These are phyloP conservation scores for Lenzites betulinus DNA, from an alignment of 768 basidiomycete genomes.

Conservation along the genomic window DNA sequence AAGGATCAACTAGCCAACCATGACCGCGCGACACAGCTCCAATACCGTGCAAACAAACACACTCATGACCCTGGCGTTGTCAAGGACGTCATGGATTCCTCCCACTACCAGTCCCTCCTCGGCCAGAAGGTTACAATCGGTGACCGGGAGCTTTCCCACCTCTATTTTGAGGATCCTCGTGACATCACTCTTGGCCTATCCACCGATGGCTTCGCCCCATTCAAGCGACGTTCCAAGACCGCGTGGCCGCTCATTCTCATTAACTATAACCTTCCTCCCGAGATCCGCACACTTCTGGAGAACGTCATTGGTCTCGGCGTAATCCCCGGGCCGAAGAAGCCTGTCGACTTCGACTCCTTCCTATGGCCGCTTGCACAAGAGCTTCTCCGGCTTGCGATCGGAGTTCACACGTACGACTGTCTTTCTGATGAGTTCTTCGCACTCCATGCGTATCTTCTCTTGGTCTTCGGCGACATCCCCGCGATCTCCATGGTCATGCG, in stretches of 20 bases:
- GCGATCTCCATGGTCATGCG: too few relatives aligned
- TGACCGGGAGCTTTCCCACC: slow-evolving; percentile 24
- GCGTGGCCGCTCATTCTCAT: slow-evolving; percentile 44
- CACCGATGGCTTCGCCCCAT: slow-evolving; percentile 44
- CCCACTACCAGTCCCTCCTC: too few relatives aligned
- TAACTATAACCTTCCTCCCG: slow-evolving; percentile 46
- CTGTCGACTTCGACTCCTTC: slow-evolving; percentile 43
- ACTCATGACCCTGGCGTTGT: too few relatives aligned
- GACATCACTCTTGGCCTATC: slow-evolving; percentile 46
- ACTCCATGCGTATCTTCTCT: slow-evolving; percentile 33
- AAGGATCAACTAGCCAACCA: too few relatives aligned
- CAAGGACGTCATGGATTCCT: too few relatives aligned
- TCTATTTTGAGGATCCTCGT: slow-evolving; percentile 37
- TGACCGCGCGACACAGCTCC: too few relatives aligned
- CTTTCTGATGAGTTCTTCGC: slow-evolving; percentile 26
- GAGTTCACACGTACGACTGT: slow-evolving; percentile 39
- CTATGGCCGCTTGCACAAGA: slow-evolving; percentile 40
- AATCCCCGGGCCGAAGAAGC: slow-evolving; percentile 48
- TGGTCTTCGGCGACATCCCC: slow-evolving; percentile 39
- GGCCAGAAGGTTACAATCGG: slow-evolving; percentile 29
- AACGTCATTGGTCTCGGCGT: slow-evolving; percentile 43
- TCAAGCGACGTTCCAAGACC: slow-evolving; percentile 33
- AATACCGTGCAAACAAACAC: too few relatives aligned
- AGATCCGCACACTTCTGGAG: slow-evolving; percentile 36
- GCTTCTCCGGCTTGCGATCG: slow-evolving; percentile 35